Evolutionary conservation across 2,329 filamentous ascomycete genomes (phyloP).

Genomic region (Fusarium penzigii): DNA sequence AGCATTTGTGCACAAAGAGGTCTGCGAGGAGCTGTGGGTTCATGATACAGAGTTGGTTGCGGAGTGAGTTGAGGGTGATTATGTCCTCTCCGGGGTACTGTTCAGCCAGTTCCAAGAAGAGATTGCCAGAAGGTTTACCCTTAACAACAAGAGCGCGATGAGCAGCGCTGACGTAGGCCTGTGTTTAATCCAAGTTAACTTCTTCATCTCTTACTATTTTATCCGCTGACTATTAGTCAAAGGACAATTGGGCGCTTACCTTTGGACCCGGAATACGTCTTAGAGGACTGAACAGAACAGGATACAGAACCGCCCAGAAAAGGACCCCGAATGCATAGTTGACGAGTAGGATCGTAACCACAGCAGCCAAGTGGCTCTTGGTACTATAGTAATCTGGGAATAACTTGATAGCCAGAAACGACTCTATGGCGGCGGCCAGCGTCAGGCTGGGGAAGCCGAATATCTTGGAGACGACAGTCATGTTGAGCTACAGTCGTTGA

Average conservation of each 20-base stretch:
- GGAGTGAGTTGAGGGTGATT: conserved; percentile 18
- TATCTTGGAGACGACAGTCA: conserved; percentile 16
- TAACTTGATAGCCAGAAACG: conserved; percentile 28
- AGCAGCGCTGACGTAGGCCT: conserved; percentile 21
- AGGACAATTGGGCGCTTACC: conserved; percentile 6
- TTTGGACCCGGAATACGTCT: conserved; percentile 23
- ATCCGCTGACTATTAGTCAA: background rate
- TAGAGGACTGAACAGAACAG: conserved; percentile 22
- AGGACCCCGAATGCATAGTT: conserved; percentile 24
- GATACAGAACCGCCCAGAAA: conserved; percentile 22
- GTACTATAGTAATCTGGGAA: conserved; percentile 21
- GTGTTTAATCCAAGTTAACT: background rate
- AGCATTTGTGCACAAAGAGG: conserved; percentile 39
- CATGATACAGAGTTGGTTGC: conserved; percentile 21
- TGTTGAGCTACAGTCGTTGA: conserved; percentile 2
- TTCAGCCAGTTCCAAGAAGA: conserved; percentile 26
- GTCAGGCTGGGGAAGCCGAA: conserved; percentile 17
- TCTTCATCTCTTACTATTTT: background rate
- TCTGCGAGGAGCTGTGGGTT: conserved; percentile 28
- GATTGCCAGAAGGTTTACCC: conserved; percentile 23
- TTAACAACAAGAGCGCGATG: conserved; percentile 21
- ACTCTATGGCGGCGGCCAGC: conserved; percentile 25
- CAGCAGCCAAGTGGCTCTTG: conserved; percentile 14
- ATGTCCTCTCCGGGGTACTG: conserved; percentile 27
- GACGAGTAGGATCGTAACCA: conserved; percentile 6